Base-by-base conservation (phyloP, 1,139 yeast genomes). In the Cylindricascospora bacillispora region DNA sequence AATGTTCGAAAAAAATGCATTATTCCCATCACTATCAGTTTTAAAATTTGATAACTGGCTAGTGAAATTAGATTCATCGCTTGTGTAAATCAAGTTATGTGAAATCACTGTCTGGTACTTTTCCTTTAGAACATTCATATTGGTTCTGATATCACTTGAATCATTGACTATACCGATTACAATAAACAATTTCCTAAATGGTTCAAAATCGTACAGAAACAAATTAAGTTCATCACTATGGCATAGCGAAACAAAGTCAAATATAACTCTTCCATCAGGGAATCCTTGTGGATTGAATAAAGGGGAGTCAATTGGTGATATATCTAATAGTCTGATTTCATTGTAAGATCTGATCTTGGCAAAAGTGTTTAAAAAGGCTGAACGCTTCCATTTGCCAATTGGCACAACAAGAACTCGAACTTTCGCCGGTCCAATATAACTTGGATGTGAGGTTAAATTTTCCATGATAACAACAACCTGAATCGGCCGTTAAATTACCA, bases 171-270 rank as follows among this genome's bases (percentile, higher is more conserved):
- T 28, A 0, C 92, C 95, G 21, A 86, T 47, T 1, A 80, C 62
- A 4, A 76, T 62, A 39, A 78, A 74, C 0, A 75, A 68, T 50
- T 83, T 83, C 31, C 97, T 59, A 53, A 67, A 82, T 1, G 95
- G 94, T 53, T 89, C 97, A 40, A 86, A 73, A 53, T 86, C 95
- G 43, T 80, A 82, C 32, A 86, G 59, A 36, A 80, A 77, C 6
- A 73, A 57, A 29, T 48, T 43, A 13, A 67, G 60, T 30, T 75
- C 81, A 15, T 64, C 60, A 35, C 77, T 82, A 9, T 67, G 36
- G 10, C 66, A 19, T 53, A 57, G 27, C 1, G 45, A 37, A 14
- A 28, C 36, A 39, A 73, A 72, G 34, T 77, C 77, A 43, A 68
- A 52, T 19, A 50, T 36, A 18, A 52, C 28, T 30, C 76, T 59